Base-by-base conservation (phyloP, 2,329 filamentous ascomycete species). In the Chaetomium olivaceum region DNA sequence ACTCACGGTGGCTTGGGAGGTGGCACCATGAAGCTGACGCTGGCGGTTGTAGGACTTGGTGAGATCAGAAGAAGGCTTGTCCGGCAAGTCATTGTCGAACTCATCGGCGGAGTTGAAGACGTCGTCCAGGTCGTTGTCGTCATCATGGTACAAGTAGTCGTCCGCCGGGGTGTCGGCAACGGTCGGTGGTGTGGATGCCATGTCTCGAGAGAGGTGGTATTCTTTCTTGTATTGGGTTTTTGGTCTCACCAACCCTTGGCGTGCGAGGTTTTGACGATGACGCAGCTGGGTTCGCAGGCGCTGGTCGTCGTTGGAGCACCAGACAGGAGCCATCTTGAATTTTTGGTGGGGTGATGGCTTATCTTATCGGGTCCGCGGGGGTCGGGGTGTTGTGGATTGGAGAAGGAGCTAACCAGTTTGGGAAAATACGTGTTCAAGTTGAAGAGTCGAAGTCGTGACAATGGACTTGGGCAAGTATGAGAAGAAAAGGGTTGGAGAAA, bases 1-100 rank as follows among this genome's bases (percentile, higher is more conserved):
- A 57, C 86, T 82, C 67, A 61, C 82, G 67, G 62, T 65, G 36
- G 66, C 81, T 80, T 69, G 62, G 58, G 54, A 36, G 2, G 77
- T 76, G 52, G 60, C 50, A 65, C 81, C 82, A 61, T 89, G 87
- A 63, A 91, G 78, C 73, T 88, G 88, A 66, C 87, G 85, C 76
- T 96, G 92, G 67, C 93, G 89, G 77, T 97, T 97, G 82, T 95
- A 95, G 8, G 89, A 88, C 79, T 96, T 95, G 46, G 92, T 93
- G 64, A 92, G 85, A 76, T 96, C 91, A 48, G 85, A 83, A 0
- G 83, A 71, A 65, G 88, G 87, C 67, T 91, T 85, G 67, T 88
- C 86, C 64, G 88, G 86, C 52, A 88, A 82, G 11, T 89, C 87
- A 39, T 80, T 77, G 67, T 80, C 77, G 55, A 79, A 75, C 4